A percentile compares a stretch with the other conserved stretches of the same genome.
Evolutionary conservation across 192 early-diverging fungal species (phyloP).

Genomic region (Rhizophagus clarus): DNA sequence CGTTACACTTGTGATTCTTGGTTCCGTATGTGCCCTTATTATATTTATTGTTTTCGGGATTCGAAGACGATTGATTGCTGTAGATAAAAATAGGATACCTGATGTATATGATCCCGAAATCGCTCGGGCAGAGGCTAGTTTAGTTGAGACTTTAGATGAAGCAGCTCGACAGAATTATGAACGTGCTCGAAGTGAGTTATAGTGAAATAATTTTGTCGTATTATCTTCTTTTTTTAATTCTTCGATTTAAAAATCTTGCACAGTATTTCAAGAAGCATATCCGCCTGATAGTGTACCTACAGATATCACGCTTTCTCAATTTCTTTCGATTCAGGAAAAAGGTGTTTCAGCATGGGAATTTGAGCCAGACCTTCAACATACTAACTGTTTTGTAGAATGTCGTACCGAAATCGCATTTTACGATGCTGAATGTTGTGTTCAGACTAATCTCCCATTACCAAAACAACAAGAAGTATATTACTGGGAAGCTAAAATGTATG

Average conservation of each 20-base stretch:
- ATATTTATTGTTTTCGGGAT: slow-evolving; percentile 20
- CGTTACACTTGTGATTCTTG: slow-evolving; percentile 3
- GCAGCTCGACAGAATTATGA: slow-evolving; percentile 51
- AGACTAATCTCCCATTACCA: slow-evolving; percentile 80
- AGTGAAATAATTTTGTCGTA: neutral
- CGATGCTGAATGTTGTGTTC: slow-evolving; percentile 71
- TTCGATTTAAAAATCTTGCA: neutral
- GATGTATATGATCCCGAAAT: slow-evolving; percentile 46
- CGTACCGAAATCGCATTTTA: slow-evolving; percentile 78
- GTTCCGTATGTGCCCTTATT: neutral
- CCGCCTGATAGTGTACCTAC: slow-evolving; percentile 78
- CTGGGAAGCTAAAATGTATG: slow-evolving; percentile 81
- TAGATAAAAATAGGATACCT: slow-evolving; percentile 27
- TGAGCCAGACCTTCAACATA: slow-evolving; percentile 60
- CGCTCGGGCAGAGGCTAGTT: slow-evolving; percentile 32
- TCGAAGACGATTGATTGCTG: slow-evolving; percentile 3
- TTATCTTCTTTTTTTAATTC: neutral
- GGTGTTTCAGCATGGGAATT: slow-evolving; percentile 85
- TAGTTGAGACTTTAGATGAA: slow-evolving; percentile 41
- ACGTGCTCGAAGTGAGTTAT: slow-evolving; percentile 42
- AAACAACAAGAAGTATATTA: slow-evolving; percentile 81
- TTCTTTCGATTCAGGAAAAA: slow-evolving; percentile 76
- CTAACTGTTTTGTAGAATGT: slow-evolving; percentile 65
- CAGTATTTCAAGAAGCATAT: slow-evolving; percentile 70
- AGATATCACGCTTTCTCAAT: slow-evolving; percentile 74